Base-by-base conservation (phyloP, 2,329 filamentous ascomycete species). In the Colletotrichum sp. region DNA sequence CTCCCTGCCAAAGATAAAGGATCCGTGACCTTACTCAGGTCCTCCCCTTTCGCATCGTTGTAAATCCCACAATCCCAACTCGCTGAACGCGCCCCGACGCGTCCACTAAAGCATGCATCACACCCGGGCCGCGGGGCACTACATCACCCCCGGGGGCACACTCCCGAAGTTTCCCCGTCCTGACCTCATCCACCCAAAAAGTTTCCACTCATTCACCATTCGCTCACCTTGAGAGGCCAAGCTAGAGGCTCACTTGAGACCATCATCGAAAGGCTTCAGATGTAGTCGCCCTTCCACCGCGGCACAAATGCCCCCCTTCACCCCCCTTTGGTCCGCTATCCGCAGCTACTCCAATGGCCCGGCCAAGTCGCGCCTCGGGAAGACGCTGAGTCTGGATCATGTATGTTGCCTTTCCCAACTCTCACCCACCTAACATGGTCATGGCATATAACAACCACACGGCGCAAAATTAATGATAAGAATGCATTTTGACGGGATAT, bases 381-480 rank as follows among this genome's bases (percentile, higher is more conserved):
- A 84, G 79, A 84, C 88, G 4, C 80, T 93, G 78, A 91, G 89
- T 79, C 85, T 93, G 44, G 91, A 93, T 77, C 90, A 92, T 81
- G 91, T 92, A 87, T 32, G 87, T 64, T 15, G 7, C 7, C 8
- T 1, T 10, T 15, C 26, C 12, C 18, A 84, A 26, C 13, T 3
- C 44, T 57, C 28, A 6, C 8, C 15, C n/a, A 57, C 30, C 15
- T 34, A 1, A 34, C 32, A 34, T 32, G 5, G 10, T 6, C 30
- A 32, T 32, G 30, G 2, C 32, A 32, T 32, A 6, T 32, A 13
- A 13, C 0, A 32, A 32, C 30, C 30, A 32, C 30, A 32, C 4
- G 28, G 39, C 18, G 18, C 39, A 12, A 49, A 6, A 7, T 16
- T 3, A 9, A 13, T 28, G 1, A 7, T 6, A n/a, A 30, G 24